Base-by-base conservation (phyloP, 768 basidiomycete species). In the Lyophyllum shimeji region DNA sequence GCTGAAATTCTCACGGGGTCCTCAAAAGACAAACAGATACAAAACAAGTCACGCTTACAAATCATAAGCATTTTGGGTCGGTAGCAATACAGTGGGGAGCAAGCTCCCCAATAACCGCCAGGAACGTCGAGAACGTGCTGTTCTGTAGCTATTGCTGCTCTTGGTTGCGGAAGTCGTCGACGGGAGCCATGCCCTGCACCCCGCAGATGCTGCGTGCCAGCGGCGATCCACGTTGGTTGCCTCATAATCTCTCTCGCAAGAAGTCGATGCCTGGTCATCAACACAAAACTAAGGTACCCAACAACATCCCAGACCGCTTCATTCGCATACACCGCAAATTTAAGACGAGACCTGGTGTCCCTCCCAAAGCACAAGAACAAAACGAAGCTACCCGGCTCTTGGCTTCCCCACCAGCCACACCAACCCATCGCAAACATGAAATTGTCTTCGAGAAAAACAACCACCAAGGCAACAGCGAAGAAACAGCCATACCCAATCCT, bases 401-500 rank as follows among this genome's bases (percentile, higher is more conserved):
- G n/a, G 31, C 27, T 2, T 44, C 39, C 31, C 52, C 33, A 43
- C 25, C 46, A 31, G 18, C 27, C n/a, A 25, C 61, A 47, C 46
- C 61, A 39, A 58, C 42, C 43, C 31, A 57, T 27, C 58, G 52
- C 44, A 53, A 58, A 15, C 62, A 62, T 45, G 61, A 66, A 43
- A 53, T 49, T 39, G 29, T 55, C 2, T 34, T 53, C 20, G 56
- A 43, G 20, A 61, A 67, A 43, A 65, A 65, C 46, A 66, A 63
- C 47, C 65, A 60, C 52, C 58, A 61, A 6, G 57, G 56, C 15
- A 52, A 46, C 52, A 52, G 49, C 52, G 74, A 78, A 54, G 63
- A 71, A 15, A 76, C 76, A 7, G 69, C 74, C 40, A 67, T 84
- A 43, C 82, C 83, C 12, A 74, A 76, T 57, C 82, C 82, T 57